Conservation (phyloP, 208 protist genomes). For the Acanthamoeba quina region DNA sequence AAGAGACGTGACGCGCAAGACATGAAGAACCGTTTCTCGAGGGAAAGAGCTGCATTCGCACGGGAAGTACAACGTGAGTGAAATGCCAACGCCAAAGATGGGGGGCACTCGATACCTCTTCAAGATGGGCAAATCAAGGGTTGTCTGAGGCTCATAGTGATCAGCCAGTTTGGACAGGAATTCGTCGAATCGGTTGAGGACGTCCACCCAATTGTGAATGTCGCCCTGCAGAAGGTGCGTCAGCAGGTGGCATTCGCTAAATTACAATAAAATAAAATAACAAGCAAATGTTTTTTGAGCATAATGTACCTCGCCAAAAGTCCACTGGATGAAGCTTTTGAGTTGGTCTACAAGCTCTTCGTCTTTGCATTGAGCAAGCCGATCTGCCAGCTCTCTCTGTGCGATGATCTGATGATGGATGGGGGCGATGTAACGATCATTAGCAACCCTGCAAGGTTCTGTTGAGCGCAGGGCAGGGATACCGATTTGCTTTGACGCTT, state of each 20-base stretch:
- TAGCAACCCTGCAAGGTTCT: too few relatives aligned
- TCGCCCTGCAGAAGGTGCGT: slow-evolving; percentile 18
- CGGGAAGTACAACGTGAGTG: neutral
- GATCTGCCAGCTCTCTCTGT: slow-evolving; percentile 58
- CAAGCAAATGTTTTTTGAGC: neutral
- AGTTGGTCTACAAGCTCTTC: slow-evolving; percentile 55
- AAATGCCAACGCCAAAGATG: neutral
- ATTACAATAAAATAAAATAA: neutral
- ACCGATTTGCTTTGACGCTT: slow-evolving; percentile 60
- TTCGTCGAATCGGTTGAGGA: slow-evolving; percentile 48
- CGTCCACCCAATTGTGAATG: slow-evolving; percentile 61
- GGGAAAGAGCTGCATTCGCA: slow-evolving; percentile 49
- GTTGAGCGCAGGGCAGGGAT: neutral
- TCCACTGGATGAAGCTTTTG: slow-evolving; percentile 27
- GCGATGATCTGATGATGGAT: slow-evolving; percentile 9
- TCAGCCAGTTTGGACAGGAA: slow-evolving; percentile 35
- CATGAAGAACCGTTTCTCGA: slow-evolving; percentile 25
- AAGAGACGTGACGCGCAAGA: slow-evolving; percentile 19
- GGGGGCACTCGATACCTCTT: slow-evolving; percentile 28
- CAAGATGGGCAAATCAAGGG: slow-evolving; percentile 34
- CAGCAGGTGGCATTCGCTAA: neutral
- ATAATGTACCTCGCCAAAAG: slow-evolving; percentile 32
- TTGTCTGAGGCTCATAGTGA: slow-evolving; percentile 25
- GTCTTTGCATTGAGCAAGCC: slow-evolving; percentile 48
- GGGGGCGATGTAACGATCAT: neutral